Base-by-base conservation (phyloP, 106 monocot species). In the Dioscorea zingiberensis region DNA sequence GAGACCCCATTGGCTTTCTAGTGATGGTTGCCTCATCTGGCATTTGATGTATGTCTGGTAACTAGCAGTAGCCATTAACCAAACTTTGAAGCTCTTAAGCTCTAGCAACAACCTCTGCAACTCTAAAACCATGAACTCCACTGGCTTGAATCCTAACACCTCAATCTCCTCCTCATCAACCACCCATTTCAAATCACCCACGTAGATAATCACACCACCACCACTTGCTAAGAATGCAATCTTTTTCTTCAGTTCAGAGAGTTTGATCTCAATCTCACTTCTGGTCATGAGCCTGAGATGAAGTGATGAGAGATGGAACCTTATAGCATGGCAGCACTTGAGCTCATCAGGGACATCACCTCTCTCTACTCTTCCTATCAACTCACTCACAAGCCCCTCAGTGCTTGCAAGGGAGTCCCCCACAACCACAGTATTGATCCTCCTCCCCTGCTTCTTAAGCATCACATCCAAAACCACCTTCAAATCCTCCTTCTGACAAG, bases 11-110 rank as follows among this genome's bases (percentile, higher is more conserved):
- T 81, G 79, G 29, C 53, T 44, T 74, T 92, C 92, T 54, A 97
- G 78, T 14, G 64, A 67, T 32, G 88, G 91, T 46, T 80, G 80
- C 76, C 63, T 78, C 78, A 68, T 64, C 76, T 91, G 81, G 70
- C 88, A 86, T 58, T 66, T 85, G 85, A 92, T 85, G 79, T 92
- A 90, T 23, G 83, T 97, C 69, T 89, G 83, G 71, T 84, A 92
- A 46, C 72, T 86, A 47, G 97, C 76, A 16, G 77, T 81, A 15
- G 88, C 97, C 77, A 97, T 62, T 28, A 97, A 26, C 97, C 86
- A 80, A 13, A 88, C 81, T 64, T 71, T 87, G 55, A 60, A 44
- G 49, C n/a, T 47, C 59, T 38, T 84, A 59, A 80, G 21, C 80
- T 88, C 85, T 9, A 58, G 48, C 3, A 88, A 21, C 75, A 97